phyloP scores from a whole-genome alignment of 768 basidiomycete species.

The Sporobolomyces roseus region DNA sequence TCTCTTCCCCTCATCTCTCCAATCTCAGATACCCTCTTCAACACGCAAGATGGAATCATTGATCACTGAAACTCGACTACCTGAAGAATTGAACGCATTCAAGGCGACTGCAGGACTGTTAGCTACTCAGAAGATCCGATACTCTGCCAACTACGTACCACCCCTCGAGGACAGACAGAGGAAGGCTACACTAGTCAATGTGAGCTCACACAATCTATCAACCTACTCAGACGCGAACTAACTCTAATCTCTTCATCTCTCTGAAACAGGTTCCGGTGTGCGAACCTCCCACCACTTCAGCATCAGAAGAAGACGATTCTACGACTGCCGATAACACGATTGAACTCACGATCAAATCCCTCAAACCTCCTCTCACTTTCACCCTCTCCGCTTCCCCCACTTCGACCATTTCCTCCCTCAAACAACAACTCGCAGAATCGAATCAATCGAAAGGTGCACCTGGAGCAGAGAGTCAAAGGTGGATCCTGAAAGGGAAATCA shows the following conservation, averaged over 20 bases:
- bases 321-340: slow-evolving; percentile 52
- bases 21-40: background rate
- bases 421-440: slow-evolving; percentile 62
- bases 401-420: slow-evolving; percentile 78
- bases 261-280: slow-evolving; percentile 43
- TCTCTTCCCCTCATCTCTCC: background rate
- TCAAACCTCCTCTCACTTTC: slow-evolving; percentile 77
- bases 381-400: slow-evolving; percentile 65
- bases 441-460: slow-evolving; percentile 54
- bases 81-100: slow-evolving; percentile 48
- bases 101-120: slow-evolving; percentile 49
- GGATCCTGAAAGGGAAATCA: slow-evolving; percentile 90
- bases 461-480: slow-evolving; percentile 71
- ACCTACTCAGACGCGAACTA: background rate
- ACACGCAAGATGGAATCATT: slow-evolving; percentile 43
- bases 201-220: slow-evolving; percentile 39
- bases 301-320: background rate
- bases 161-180: slow-evolving; percentile 47
- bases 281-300: slow-evolving; percentile 41
- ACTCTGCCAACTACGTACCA: slow-evolving; percentile 46
- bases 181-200: slow-evolving; percentile 47
- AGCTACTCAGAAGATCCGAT: slow-evolving; percentile 46
- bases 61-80: slow-evolving; percentile 44
- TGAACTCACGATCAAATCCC: slow-evolving; percentile 78
- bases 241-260: background rate